Conservation (phyloP, 768 basidiomycete genomes). For the Piloderma croceum region DNA sequence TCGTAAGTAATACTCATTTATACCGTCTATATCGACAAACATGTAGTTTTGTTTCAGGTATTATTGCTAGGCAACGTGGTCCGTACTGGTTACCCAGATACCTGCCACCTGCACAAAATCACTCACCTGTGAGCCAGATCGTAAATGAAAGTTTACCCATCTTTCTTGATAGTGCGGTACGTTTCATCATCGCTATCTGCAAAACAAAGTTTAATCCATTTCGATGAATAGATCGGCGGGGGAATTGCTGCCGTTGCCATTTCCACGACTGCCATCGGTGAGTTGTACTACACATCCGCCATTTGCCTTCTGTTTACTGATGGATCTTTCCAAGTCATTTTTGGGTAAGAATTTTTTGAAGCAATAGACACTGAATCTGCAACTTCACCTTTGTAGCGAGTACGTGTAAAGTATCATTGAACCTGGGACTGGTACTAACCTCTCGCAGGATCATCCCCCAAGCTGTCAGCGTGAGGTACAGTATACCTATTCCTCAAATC, state of each 20-base stretch:
- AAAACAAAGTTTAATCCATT: no score
- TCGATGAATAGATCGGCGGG: slow-evolving; percentile 42
- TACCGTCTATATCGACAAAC: background rate
- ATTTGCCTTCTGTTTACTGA: background rate
- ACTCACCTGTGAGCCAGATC: slow-evolving; percentile 41
- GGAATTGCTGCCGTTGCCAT: slow-evolving; percentile 72
- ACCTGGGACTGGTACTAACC: background rate
- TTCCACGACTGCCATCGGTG: slow-evolving; percentile 72
- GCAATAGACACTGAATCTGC: no score
- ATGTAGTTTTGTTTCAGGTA: slow-evolving; percentile 40
- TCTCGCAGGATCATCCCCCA: slow-evolving; percentile 54
- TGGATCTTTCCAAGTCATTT: slow-evolving; percentile 52
- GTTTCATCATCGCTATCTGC: no score
- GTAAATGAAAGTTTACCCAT: slow-evolving; percentile 82
- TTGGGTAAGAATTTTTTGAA: slow-evolving; percentile 58
- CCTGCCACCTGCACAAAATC: background rate
- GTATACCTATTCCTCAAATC: no score
- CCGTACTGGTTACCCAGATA: slow-evolving; percentile 20
- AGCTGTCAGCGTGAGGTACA: slow-evolving; percentile 65
- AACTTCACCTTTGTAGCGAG: no score
- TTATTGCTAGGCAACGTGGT: slow-evolving; percentile 87
- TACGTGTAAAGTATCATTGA: background rate
- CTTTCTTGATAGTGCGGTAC: slow-evolving; percentile 63
- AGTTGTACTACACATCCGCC: slow-evolving; percentile 8
- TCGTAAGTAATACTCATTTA: slow-evolving; percentile 43